Base-by-base conservation (phyloP, 2,329 filamentous ascomycete species). In the Phyllosticta citriasiana region DNA sequence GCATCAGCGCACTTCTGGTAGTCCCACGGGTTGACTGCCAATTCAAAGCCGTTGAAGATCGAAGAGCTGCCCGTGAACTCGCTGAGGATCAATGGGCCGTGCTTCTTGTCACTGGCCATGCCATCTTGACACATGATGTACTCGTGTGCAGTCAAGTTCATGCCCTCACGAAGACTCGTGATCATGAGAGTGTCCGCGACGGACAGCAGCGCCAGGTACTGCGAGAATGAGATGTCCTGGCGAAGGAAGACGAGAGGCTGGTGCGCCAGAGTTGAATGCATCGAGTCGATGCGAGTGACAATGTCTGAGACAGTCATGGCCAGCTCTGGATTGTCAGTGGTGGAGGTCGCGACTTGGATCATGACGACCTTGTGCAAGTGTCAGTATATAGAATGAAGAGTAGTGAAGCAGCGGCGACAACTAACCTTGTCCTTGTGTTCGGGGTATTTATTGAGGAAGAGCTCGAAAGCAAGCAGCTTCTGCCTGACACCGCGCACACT, bases 81-180 rank as follows among this genome's bases (percentile, higher is more conserved):
- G 65, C 91, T 96, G 59, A 97, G 79, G 65, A 97, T 96, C 53
- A 97, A 80, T 1, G 91, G 92, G 2, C 91, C 91, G 69, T 94
- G 86, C 74, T 90, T 92, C 77, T 91, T 91, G 2, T 81, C 79
- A 64, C 84, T 76, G 57, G 82, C 80, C 66, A 83, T 84, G 51
- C 92, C 92, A 69, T 97, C 93, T 71, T 97, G 93, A 70, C 92
- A 97, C 66, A 90, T 89, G 35, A 97, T 83, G 70, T 91, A 97
- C 72, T 97, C 93, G 71, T 97, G 94, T 5, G 89, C 92, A 0
- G 93, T 97, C 61, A 97, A 76, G 71, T 97, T 97, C 94, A 97
- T 97, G 64, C 93, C 93, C 73, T 97, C 93, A 58, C 94, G 90
- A 67, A 97, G 85, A 71, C 91, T 95, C 2, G 93, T 95, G 69